Evolutionary conservation across 139 green algal genomes (phyloP).

Genomic region (Asterochloris sp.): DNA sequence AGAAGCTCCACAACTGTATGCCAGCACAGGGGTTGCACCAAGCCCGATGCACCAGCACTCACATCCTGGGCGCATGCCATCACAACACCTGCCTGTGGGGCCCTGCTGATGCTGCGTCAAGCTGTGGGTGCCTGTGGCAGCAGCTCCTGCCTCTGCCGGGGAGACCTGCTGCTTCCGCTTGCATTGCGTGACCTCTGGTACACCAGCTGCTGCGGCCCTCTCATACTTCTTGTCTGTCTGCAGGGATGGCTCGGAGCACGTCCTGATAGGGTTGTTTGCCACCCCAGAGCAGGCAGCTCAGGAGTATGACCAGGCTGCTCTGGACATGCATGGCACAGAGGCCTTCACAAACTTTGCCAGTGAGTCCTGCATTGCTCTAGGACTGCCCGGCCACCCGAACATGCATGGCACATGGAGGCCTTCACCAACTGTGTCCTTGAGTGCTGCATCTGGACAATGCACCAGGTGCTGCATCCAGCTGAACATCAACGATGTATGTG

Average conservation of each 20-base stretch:
- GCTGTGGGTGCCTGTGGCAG: too few species aligned
- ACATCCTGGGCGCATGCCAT: too few species aligned
- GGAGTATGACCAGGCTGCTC: slow-evolving; percentile 11
- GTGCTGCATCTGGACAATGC: too few species aligned
- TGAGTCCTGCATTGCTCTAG: not conserved
- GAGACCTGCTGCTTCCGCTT: not conserved
- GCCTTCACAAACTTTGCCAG: slow-evolving; percentile 17
- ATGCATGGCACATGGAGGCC: not conserved
- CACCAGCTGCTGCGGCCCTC: not conserved
- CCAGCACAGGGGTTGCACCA: too few species aligned
- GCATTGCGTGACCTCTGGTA: not conserved
- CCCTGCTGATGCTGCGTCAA: too few species aligned
- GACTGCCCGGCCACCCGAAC: not conserved
- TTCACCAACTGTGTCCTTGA: not conserved
- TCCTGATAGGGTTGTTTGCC: slow-evolving; percentile 14
- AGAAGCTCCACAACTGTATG: not conserved
- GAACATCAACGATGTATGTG: too few species aligned
- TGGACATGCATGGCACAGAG: slow-evolving; percentile 8
- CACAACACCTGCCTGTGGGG: too few species aligned
- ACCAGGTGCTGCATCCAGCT: too few species aligned
- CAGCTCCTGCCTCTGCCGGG: not conserved
- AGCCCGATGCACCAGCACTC: too few species aligned
- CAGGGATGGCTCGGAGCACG: slow-evolving; percentile 3
- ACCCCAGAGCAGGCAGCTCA: slow-evolving; percentile 7
- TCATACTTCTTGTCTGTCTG: not conserved